phyloP scores from a whole-genome alignment of 2,329 filamentous ascomycete species.

The Alternaria postmessia region DNA sequence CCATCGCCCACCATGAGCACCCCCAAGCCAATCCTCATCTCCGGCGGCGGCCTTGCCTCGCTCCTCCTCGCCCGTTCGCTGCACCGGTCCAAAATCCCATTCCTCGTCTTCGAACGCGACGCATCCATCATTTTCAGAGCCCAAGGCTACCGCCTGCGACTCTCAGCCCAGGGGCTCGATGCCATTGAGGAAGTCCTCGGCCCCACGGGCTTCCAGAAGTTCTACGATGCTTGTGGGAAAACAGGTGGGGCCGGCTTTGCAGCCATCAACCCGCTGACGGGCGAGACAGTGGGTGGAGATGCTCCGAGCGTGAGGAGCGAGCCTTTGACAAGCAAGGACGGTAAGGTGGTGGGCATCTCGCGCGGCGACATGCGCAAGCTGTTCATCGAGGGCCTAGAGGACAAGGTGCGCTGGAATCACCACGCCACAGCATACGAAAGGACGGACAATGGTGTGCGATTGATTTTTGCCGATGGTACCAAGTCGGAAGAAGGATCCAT shows the following conservation, averaged over 20 bases:
- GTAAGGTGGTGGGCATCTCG: slow-evolving; percentile 68
- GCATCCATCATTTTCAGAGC: slow-evolving; percentile 63
- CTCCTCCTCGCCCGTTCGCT: slow-evolving; percentile 45
- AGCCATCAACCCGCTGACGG: slow-evolving; percentile 63
- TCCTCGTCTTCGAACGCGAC: slow-evolving; percentile 52
- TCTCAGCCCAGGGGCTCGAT: slow-evolving; percentile 65
- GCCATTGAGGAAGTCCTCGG: slow-evolving; percentile 68
- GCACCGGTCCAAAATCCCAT: slow-evolving; percentile 41
- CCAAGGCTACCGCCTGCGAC: slow-evolving; percentile 68
- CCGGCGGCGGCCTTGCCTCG: slow-evolving; percentile 43
- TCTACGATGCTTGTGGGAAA: slow-evolving; percentile 68
- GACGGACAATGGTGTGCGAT: slow-evolving; percentile 62
- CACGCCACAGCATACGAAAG: slow-evolving; percentile 67
- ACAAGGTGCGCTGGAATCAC: slow-evolving; percentile 63
- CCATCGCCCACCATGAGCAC: slow-evolving; percentile 24
- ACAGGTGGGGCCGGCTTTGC: slow-evolving; percentile 65
- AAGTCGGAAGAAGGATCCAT: slow-evolving; percentile 66
- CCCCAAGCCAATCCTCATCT: slow-evolving; percentile 53
- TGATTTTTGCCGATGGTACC: slow-evolving; percentile 67
- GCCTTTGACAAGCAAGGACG: slow-evolving; percentile 60
- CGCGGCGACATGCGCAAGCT: slow-evolving; percentile 69
- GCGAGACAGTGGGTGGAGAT: slow-evolving; percentile 50
- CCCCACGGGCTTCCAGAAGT: slow-evolving; percentile 58
- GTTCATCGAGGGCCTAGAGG: slow-evolving; percentile 66
- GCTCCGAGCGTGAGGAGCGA: slow-evolving; percentile 29